phyloP scores from a whole-genome alignment of 2,329 filamentous ascomycete genomes.

The Coniella vitis region DNA sequence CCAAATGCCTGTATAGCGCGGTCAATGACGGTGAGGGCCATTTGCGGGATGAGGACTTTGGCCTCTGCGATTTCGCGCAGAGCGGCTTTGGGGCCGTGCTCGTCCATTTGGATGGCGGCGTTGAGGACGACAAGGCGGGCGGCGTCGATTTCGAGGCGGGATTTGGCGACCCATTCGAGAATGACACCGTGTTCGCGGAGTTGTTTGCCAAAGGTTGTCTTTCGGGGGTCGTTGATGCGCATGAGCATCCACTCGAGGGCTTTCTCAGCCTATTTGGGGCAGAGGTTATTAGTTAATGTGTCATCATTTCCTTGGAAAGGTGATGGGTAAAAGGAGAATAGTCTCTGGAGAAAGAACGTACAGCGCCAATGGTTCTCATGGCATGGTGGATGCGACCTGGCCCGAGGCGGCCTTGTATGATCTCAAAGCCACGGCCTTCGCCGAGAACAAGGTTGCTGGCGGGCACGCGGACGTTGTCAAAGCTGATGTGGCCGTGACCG shows the following conservation, averaged over 20 bases:
- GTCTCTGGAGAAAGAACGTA: conserved; percentile 29
- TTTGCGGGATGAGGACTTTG: conserved; percentile 83
- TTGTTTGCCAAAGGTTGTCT: conserved; percentile 85
- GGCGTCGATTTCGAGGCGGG: conserved; percentile 88
- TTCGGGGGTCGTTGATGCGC: conserved; percentile 83
- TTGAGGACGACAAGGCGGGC: conserved; percentile 87
- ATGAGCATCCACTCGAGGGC: conserved; percentile 93
- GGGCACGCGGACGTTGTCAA: conserved; percentile 85
- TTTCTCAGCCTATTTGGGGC: conserved; percentile 57
- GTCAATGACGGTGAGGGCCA: conserved; percentile 82
- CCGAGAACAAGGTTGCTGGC: conserved; percentile 80
- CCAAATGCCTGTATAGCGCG: conserved; percentile 90
- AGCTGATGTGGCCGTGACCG: conserved; percentile 88
- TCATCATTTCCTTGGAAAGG: not conserved
- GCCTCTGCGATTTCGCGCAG: conserved; percentile 92
- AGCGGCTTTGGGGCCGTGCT: conserved; percentile 78
- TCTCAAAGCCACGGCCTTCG: conserved; percentile 91
- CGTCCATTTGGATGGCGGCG: conserved; percentile 91
- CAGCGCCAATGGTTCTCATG: conserved; percentile 88
- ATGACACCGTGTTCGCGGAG: conserved; percentile 88
- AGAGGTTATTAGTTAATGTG: not conserved
- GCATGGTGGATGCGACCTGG: conserved; percentile 96
- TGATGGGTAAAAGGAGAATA: not conserved
- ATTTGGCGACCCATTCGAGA: conserved; percentile 88
- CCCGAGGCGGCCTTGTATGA: conserved; percentile 93